Evolutionary conservation across 495 filamentous ascomycete species (phyloP), one percentile per base, ranked within the genome.

Genomic region (Trichoderma virens): DNA sequence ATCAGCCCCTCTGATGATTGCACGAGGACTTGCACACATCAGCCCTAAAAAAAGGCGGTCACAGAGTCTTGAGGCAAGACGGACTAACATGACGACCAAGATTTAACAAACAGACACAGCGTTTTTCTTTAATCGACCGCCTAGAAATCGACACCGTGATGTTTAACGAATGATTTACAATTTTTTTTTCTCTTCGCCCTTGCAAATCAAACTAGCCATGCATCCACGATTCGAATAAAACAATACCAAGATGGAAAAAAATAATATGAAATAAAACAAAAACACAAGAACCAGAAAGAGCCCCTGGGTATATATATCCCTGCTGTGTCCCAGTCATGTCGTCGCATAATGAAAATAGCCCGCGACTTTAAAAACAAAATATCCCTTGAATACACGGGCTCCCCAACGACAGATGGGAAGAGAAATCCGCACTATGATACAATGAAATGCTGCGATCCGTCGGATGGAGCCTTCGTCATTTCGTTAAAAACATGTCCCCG

Each of bases 401-500:
- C 51, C 20, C n/a, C 13, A 23, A 3, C 25, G 25, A 27, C 25
- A 56, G 51, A 30, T 27, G 9, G 51, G 51, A 56, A 14, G 27
- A 13, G 16, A 27, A 28, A 56, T 13, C 51, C 51, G 23, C 51
- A 30, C 51, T 28, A 56, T 56, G 51, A 56, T 56, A 56, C 51
- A 56, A 56, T 56, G 51, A 56, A 56, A 56, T 23, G 51, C 51
- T 56, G 51, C 51, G 51, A 30, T 30, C 51, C 51, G 51, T 28
- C 5, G 51, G 51, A 56, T 56, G 51, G 18, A 30, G 51, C 14
- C 62, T 61, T 56, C 34, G 16, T 62, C 35, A 62, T 31, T 43
- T 18, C 18, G 32, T 59, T 11, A 61, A 62, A 64, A 56, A 25
- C 60, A 62, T 62, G 27, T 59, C 41, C 41, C 35, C 56, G 20